These are phyloP conservation scores for Rhazya stricta DNA, from an alignment of 257 asterid genomes.

Conservation along the genomic window DNA sequence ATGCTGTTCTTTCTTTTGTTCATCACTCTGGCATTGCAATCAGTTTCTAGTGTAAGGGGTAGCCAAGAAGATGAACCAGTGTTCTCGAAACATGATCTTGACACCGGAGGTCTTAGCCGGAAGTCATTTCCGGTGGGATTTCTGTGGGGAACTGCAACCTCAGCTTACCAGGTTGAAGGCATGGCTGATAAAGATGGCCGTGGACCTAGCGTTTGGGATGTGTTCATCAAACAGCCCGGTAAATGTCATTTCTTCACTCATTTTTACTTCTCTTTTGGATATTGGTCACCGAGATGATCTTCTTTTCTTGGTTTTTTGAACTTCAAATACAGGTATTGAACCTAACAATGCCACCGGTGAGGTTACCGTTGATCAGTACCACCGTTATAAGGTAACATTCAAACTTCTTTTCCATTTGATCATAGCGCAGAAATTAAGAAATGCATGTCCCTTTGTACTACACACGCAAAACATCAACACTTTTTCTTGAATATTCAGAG, in stretches of 20 bases:
- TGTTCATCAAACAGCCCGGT: slow-evolving; percentile 74
- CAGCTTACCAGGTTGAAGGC: slow-evolving; percentile 97
- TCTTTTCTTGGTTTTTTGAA: not conserved
- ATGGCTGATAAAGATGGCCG: slow-evolving; percentile 72
- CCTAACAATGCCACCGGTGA: slow-evolving; percentile 79
- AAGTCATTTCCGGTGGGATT: slow-evolving; percentile 49
- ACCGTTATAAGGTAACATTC: slow-evolving; percentile 53
- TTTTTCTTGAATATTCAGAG: too few relatives aligned
- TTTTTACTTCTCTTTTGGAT: not conserved
- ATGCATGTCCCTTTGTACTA: too few relatives aligned
- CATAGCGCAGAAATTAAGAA: too few relatives aligned
- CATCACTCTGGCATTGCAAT: not conserved
- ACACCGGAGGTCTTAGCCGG: slow-evolving; percentile 1
- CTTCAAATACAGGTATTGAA: slow-evolving; percentile 46
- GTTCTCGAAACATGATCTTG: not conserved
- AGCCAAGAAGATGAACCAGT: not conserved
- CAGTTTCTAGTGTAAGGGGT: not conserved
- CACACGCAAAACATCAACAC: too few relatives aligned
- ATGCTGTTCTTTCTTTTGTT: too few relatives aligned
- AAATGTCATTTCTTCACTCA: not conserved
- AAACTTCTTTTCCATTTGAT: not conserved
- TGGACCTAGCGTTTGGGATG: slow-evolving; percentile 94
- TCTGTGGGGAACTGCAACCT: slow-evolving; percentile 77
- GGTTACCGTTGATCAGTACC: slow-evolving; percentile 83
- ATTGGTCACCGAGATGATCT: not conserved